A percentile compares a stretch with the other conserved stretches of the same genome.
These are phyloP conservation scores for Cephaloascus fragrans DNA, from an alignment of 805 yeast species.

Conservation along the genomic window DNA sequence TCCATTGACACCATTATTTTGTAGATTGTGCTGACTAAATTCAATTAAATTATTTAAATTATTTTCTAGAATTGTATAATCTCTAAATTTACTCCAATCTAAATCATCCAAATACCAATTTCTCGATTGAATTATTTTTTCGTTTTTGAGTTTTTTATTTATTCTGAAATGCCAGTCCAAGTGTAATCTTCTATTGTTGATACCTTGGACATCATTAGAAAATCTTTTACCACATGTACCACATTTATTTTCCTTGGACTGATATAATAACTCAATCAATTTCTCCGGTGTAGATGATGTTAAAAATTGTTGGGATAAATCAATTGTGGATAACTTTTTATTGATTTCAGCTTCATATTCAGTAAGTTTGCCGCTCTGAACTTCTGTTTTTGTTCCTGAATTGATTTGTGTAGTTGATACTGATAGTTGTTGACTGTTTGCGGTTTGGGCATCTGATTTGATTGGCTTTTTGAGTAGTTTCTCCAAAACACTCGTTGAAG, in stretches of 20 bases:
- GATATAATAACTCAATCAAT: conserved; percentile 26
- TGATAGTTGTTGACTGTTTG: too few species aligned
- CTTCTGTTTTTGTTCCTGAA: too few species aligned
- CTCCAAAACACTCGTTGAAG: conserved; percentile 12
- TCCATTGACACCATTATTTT: conserved; percentile 4
- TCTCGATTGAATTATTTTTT: conserved; percentile 52
- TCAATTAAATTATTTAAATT: background rate
- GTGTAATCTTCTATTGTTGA: conserved; percentile 49
- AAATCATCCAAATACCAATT: conserved; percentile 71
- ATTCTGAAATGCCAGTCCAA: conserved; percentile 95
- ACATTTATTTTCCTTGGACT: conserved; percentile 69
- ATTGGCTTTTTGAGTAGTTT: conserved; percentile 9
- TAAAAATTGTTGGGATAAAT: background rate
- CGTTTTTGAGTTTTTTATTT: conserved; percentile 61
- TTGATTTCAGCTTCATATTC: background rate
- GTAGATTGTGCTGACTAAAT: background rate
- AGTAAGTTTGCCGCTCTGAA: too few species aligned
- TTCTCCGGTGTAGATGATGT: background rate
- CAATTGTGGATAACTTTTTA: background rate
- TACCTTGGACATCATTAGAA: conserved; percentile 47
- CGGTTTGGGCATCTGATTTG: background rate
- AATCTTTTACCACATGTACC: conserved; percentile 86
- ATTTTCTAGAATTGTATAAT: conserved; percentile 39
- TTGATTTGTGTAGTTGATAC: too few species aligned
- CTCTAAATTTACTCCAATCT: conserved; percentile 68